phyloP scores from a whole-genome alignment of 1,284 basidiomycete species.

The Pseudozyma tsukubaensis region DNA sequence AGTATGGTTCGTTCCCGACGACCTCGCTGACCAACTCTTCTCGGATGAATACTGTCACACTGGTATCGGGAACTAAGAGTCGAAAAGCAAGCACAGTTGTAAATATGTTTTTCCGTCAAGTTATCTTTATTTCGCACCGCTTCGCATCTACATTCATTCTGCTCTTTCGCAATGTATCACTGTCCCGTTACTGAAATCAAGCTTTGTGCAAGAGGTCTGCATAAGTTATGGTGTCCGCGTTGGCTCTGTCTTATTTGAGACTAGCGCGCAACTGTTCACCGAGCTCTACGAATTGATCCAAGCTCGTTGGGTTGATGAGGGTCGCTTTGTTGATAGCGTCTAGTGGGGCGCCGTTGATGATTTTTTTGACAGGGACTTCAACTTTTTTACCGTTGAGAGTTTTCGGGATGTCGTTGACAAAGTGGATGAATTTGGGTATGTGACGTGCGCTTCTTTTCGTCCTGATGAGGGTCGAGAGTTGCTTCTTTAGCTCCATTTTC shows the following conservation, averaged over 20 bases:
- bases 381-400: conserved; percentile 88
- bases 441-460: conserved; percentile 73
- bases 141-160: background rate
- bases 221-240: too few species aligned
- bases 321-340: conserved; percentile 81
- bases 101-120: conserved; percentile 1
- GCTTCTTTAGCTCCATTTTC: too few species aligned
- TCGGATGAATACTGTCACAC: conserved; percentile 32
- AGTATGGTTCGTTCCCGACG: conserved; percentile 54
- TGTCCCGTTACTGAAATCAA: background rate
- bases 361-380: conserved; percentile 83
- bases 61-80: background rate
- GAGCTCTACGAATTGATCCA: conserved; percentile 76
- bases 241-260: background rate
- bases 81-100: background rate
- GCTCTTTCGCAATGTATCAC: background rate
- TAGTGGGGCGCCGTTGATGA: conserved; percentile 82
- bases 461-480: conserved; percentile 74
- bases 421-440: conserved; percentile 74
- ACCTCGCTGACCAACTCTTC: conserved; percentile 40
- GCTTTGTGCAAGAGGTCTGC: too few species aligned
- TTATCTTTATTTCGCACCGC: background rate
- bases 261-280: conserved; percentile 68
- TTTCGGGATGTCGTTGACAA: conserved; percentile 79
- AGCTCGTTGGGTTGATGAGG: conserved; percentile 80